A percentile compares a stretch with the other conserved stretches of the same genome.
Evolutionary conservation across 2,329 filamentous ascomycete species (phyloP).

Genomic region (Diplocarpon mali): DNA sequence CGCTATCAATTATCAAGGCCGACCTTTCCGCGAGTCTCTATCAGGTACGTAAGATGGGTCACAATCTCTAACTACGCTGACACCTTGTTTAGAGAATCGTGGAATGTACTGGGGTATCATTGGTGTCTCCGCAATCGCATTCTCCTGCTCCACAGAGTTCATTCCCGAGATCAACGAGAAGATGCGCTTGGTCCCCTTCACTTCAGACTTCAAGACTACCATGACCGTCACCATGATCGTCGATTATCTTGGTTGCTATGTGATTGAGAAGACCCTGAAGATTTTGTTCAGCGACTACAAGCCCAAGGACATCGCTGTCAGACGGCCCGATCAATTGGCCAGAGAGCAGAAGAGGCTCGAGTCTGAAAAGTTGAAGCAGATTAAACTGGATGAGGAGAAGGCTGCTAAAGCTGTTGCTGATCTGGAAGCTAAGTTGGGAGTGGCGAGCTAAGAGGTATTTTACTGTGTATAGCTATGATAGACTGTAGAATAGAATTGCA

Average conservation of each 20-base stretch:
- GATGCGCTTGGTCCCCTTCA: constrained; percentile 87
- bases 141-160: constrained; percentile 90
- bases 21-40: constrained; percentile 92
- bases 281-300: constrained; percentile 77
- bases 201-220: constrained; percentile 74
- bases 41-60: constrained; percentile 35
- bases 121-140: constrained; percentile 79
- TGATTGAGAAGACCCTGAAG: constrained; percentile 83
- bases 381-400: constrained; percentile 42
- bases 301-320: constrained; percentile 83
- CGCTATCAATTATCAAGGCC: constrained; percentile 97
- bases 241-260: constrained; percentile 78
- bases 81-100: constrained; percentile 45
- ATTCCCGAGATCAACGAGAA: constrained; percentile 90
- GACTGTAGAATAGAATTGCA: constrained; percentile 11
- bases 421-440: constrained; percentile 47
- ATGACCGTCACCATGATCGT: constrained; percentile 77
- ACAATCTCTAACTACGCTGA: constrained; percentile 4
- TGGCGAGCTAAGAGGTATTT: constrained; percentile 19
- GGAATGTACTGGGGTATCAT: constrained; percentile 98
- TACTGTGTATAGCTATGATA: constrained; percentile 7
- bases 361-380: constrained; percentile 48
- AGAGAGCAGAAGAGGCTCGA: constrained; percentile 53
- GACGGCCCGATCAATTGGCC: constrained; percentile 76
- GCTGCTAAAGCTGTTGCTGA: constrained; percentile 41